Conservation (phyloP, 768 basidiomycete species). For the Panaeolus cyanescens region DNA sequence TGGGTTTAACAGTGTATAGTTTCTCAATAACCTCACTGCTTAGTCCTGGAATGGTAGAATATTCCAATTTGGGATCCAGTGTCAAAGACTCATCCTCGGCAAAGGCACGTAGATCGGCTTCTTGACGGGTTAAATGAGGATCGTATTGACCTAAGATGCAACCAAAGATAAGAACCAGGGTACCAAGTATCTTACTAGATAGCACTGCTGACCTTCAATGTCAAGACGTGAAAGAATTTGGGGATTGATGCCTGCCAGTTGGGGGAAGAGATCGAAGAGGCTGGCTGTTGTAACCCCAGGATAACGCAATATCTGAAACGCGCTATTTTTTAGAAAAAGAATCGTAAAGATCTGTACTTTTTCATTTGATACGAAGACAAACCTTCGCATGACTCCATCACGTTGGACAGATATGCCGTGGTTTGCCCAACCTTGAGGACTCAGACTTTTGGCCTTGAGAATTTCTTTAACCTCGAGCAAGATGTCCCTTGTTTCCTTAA, state of each 20-base stretch:
- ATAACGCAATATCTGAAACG: constrained; percentile 71
- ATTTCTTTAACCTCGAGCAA: constrained; percentile 36
- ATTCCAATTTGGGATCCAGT: constrained; percentile 75
- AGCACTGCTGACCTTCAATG: constrained; percentile 61
- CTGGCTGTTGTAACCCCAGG: constrained; percentile 47
- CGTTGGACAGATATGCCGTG: constrained; percentile 45
- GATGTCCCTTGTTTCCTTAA: constrained; percentile 31
- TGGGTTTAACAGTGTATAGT: constrained; percentile 59
- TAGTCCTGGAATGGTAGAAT: constrained; percentile 61
- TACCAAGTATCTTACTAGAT: neutral
- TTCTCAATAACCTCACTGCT: constrained; percentile 77
- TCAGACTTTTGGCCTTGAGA: constrained; percentile 36
- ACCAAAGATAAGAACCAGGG: neutral
- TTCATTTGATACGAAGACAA: constrained; percentile 3
- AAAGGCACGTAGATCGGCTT: constrained; percentile 74
- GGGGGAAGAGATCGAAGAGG: constrained; percentile 49
- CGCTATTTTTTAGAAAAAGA: constrained; percentile 43
- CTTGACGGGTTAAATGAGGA: constrained; percentile 68
- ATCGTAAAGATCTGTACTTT: neutral
- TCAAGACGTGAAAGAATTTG: constrained; percentile 59
- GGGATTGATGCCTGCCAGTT: constrained; percentile 50
- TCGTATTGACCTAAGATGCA: constrained; percentile 57
- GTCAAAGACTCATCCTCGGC: constrained; percentile 72
- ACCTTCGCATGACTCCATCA: constrained; percentile 49
- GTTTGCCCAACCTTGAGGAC: constrained; percentile 45